Base-by-base conservation (phyloP, 805 yeast species). In the Tetrapisispora iriomotensis region DNA sequence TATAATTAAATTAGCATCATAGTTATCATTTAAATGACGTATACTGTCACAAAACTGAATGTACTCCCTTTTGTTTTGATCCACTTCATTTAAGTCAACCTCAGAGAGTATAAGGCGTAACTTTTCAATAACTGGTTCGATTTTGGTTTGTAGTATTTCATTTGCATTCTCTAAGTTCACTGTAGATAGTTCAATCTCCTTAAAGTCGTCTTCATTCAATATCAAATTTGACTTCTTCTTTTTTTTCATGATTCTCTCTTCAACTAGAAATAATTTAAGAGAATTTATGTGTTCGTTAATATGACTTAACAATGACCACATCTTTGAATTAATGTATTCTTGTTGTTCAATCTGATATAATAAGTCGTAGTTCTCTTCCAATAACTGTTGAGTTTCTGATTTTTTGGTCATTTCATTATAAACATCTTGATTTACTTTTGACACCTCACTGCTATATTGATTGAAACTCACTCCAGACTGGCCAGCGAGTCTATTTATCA, bases 301-400 rank as follows among this genome's bases (percentile, higher is more conserved):
- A 39, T 50, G 54, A 37, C 47, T 47, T 3, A 58, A 53, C 12
- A 58, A 42, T 9, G 35, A 29, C 45, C 53, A 43, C 12, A 57
- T 43, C 36, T 53, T 53, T 20, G 35, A 42, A 37, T 54, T 48
- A 21, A 57, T 40, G 36, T 52, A 58, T 36, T 56, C 60, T 24
- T 54, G 53, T 29, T 54, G 50, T 38, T 57, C 54, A 31, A 59
- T 56, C 33, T 55, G 49, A 34, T 55, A 56, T 6, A 59, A 29
- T 4, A 58, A 36, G 14, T 44, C 35, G 37, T 50, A 58, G 36
- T 59, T 59, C 34, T 54, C 60, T 30, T 40, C 37, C 3, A 52
- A 44, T 21, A 59, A 39, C 29, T 19, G 27, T 14, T 54, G 53
- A 14, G 40, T 43, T 26, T 49, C 48, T 5, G 44, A 28, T 1